phyloP scores from a whole-genome alignment of 192 early-diverging fungal species.

The Coemansia sp. region DNA sequence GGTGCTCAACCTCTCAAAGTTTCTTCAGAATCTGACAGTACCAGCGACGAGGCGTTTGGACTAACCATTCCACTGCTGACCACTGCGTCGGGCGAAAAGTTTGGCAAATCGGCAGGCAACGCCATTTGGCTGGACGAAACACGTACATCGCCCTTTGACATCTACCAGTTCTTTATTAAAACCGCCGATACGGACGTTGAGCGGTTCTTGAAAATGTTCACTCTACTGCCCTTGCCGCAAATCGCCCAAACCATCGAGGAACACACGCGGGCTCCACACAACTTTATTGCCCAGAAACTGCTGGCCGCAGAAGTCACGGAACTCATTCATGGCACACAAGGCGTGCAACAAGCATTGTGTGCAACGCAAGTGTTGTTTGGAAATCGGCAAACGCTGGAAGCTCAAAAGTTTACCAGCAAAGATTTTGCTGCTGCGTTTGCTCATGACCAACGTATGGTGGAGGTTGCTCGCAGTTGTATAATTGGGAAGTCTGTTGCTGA shows the following conservation, averaged over 20 bases:
- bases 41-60: conserved; percentile 63
- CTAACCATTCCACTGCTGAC: conserved; percentile 86
- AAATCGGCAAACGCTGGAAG: conserved; percentile 38
- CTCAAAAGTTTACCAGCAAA: conserved; percentile 14
- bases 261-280: conserved; percentile 67
- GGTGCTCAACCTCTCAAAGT: background rate
- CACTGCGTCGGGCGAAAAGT: conserved; percentile 89
- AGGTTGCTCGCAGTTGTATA: conserved; percentile 44
- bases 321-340: conserved; percentile 81
- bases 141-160: conserved; percentile 79
- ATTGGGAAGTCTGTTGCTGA: conserved; percentile 58
- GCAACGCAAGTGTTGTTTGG: conserved; percentile 79
- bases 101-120: conserved; percentile 96
- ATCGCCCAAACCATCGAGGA: conserved; percentile 63
- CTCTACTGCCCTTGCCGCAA: conserved; percentile 64
- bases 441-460: conserved; percentile 62
- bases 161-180: conserved; percentile 94
- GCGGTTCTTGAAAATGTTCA: conserved; percentile 76
- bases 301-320: conserved; percentile 86
- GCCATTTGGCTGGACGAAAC: conserved; percentile 88
- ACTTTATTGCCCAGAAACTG: conserved; percentile 68
- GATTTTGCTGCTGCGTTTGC: conserved; percentile 75
- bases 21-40: background rate
- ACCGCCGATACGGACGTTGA: conserved; percentile 79
- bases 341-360: conserved; percentile 63